Percentiles rank a stretch among this genome's conserved stretches.
phyloP scores from a whole-genome alignment of 2,329 filamentous ascomycete species.

The Passalora sequoiae region DNA sequence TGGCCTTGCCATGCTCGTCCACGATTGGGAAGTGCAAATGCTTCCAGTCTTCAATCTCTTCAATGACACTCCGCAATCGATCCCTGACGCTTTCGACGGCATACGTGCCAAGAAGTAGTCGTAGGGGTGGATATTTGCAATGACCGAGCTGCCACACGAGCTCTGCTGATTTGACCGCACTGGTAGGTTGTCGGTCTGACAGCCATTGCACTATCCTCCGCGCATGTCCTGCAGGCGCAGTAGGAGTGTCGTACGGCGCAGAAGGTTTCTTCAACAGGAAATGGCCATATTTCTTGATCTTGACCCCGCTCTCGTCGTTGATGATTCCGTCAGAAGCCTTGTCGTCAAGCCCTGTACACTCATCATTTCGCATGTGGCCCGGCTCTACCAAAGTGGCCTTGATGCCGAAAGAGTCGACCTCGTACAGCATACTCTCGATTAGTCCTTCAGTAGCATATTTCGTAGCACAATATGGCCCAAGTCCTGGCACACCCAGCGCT shows the following conservation, averaged over 20 bases:
- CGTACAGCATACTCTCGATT: constrained; percentile 94
- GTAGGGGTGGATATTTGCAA: constrained; percentile 85
- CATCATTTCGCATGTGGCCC: constrained; percentile 80
- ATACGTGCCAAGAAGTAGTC: constrained; percentile 84
- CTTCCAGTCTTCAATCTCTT: constrained; percentile 57
- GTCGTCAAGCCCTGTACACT: constrained; percentile 47
- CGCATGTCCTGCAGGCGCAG: constrained; percentile 80
- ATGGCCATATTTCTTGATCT: constrained; percentile 77
- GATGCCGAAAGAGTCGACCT: constrained; percentile 85
- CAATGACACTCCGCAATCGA: constrained; percentile 80
- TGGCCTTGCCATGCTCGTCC: constrained; percentile 28
- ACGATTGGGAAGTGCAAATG: constrained; percentile 33
- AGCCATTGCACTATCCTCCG: constrained; percentile 92
- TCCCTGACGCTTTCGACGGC: constrained; percentile 95
- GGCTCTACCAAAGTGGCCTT: constrained; percentile 92
- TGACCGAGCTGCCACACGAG: constrained; percentile 90
- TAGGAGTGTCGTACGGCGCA: constrained; percentile 70
- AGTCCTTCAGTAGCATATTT: constrained; percentile 96
- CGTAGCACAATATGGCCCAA: constrained; percentile 92
- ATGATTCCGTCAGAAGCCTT: constrained; percentile 20
- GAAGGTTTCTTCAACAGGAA: constrained; percentile 85
- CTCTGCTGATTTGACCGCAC: constrained; percentile 86
- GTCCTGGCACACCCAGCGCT: constrained; percentile 83
- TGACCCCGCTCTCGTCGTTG: constrained; percentile 13
- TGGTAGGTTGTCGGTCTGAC: constrained; percentile 85